Conservation (phyloP, 805 yeast genomes). For the Teunomyces kruisii region DNA sequence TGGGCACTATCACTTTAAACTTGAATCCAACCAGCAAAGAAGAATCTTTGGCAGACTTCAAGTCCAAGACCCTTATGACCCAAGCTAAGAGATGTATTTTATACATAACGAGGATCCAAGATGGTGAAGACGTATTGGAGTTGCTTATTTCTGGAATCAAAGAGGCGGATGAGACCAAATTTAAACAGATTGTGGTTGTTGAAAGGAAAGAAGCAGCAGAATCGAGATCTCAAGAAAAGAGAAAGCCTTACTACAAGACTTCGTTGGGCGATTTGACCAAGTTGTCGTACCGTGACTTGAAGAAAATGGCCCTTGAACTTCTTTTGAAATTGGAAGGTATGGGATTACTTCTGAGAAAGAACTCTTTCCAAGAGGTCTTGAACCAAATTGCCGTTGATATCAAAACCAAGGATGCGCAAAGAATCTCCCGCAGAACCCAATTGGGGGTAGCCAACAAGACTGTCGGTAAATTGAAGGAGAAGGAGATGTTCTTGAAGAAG, state of each 20-base stretch:
- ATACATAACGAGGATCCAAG: constrained; percentile 82
- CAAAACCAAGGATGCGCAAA: constrained; percentile 45
- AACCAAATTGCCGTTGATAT: constrained; percentile 86
- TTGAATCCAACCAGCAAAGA: constrained; percentile 54
- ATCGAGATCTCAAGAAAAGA: constrained; percentile 42
- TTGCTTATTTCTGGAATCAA: constrained; percentile 65
- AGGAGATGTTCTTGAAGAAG: constrained; percentile 44
- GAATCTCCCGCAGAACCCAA: constrained; percentile 42
- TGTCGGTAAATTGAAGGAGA: constrained; percentile 42
- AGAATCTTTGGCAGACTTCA: constrained; percentile 52
- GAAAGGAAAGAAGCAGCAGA: constrained; percentile 35
- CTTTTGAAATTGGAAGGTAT: constrained; percentile 71
- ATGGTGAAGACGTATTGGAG: constrained; percentile 64
- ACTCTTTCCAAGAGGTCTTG: constrained; percentile 74
- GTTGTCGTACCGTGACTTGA: constrained; percentile 68
- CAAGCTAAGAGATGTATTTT: constrained; percentile 82
- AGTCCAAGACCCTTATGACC: constrained; percentile 57
- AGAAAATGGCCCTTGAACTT: constrained; percentile 70
- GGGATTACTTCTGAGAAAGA: constrained; percentile 62
- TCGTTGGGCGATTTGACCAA: constrained; percentile 51
- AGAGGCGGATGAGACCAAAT: constrained; percentile 67
- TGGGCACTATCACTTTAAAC: constrained; percentile 53
- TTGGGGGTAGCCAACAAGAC: constrained; percentile 42
- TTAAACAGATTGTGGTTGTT: constrained; percentile 50
- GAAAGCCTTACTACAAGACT: constrained; percentile 44